Evolutionary conservation across 306 rosid species (phyloP).

Genomic region (Purshia tridentata): DNA sequence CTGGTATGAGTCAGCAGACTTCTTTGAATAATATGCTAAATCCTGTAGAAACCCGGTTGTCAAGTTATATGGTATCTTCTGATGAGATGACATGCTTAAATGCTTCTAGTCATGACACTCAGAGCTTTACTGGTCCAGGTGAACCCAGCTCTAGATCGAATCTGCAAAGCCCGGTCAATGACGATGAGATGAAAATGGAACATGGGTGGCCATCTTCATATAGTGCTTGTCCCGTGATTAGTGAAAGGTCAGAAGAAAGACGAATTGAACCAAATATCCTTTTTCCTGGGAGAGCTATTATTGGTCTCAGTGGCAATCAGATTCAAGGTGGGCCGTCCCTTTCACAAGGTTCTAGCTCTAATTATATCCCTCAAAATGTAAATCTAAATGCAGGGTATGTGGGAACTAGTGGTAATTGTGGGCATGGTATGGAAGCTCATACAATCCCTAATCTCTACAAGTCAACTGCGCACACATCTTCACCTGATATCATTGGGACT

Average conservation of each 20-base stretch:
- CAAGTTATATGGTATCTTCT: constrained; percentile 55
- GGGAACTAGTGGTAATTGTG: constrained; percentile 37
- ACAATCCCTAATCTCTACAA: constrained; percentile 36
- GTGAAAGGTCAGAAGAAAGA: constrained; percentile 50
- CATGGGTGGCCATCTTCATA: constrained; percentile 48
- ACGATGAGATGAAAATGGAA: constrained; percentile 52
- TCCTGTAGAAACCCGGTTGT: constrained; percentile 52
- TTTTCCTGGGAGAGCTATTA: constrained; percentile 46
- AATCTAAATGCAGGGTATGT: constrained; percentile 43
- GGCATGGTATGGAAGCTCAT: constrained; percentile 47
- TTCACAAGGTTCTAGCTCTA: constrained; percentile 67
- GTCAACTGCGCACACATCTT: constrained; percentile 41
- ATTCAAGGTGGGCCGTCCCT: constrained; percentile 52
- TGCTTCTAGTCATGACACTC: constrained; percentile 43
- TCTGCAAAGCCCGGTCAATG: constrained; percentile 46
- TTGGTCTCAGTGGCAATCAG: constrained; percentile 43
- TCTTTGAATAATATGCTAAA: constrained; percentile 45
- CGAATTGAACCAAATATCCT: constrained; percentile 41
- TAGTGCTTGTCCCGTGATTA: constrained; percentile 42
- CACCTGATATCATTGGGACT: constrained; percentile 46
- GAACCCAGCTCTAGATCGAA: constrained; percentile 56
- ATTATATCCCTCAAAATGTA: constrained; percentile 35
- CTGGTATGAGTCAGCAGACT: constrained; percentile 57
- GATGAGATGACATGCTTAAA: constrained; percentile 50
- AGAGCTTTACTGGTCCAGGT: constrained; percentile 48